Evolutionary conservation across 345 rosid species (phyloP).

Genomic region (Dipteronia sinensis): DNA sequence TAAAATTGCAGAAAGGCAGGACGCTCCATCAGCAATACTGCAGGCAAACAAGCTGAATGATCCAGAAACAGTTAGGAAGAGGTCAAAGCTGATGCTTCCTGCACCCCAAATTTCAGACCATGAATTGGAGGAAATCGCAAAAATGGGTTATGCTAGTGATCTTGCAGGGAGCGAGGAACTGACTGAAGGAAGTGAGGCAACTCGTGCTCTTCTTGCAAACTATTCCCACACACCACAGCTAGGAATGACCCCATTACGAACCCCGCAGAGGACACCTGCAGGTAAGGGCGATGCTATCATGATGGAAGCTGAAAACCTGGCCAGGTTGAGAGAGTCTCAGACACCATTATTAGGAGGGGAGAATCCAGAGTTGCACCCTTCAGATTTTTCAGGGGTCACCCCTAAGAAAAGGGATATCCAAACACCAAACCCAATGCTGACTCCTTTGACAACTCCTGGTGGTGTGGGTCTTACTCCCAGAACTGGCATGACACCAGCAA

Average conservation of each 20-base stretch:
- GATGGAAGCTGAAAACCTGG: slow-evolving; percentile 99
- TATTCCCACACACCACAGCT: slow-evolving; percentile 83
- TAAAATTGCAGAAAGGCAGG: slow-evolving; percentile 92
- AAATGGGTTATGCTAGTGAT: slow-evolving; percentile 98
- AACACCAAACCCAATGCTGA: slow-evolving; percentile 90
- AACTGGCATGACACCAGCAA: slow-evolving; percentile 89
- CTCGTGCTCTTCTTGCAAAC: slow-evolving; percentile 92
- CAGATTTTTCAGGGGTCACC: slow-evolving; percentile 98
- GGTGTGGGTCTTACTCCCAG: slow-evolving; percentile 79
- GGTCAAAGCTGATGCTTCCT: slow-evolving; percentile 97
- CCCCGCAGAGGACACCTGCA: slow-evolving; percentile 96
- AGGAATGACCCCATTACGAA: slow-evolving; percentile 88
- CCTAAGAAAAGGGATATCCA: slow-evolving; percentile 85
- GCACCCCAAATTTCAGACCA: slow-evolving; percentile 96
- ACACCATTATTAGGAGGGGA: slow-evolving; percentile 97
- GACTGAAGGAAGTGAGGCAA: slow-evolving; percentile 87
- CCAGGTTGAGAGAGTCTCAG: slow-evolving; percentile 95
- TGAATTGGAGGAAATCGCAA: slow-evolving; percentile 95
- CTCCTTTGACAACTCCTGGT: slow-evolving; percentile 95
- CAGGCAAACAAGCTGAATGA: slow-evolving; percentile 99
- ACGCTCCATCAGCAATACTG: slow-evolving; percentile 89
- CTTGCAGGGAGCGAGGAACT: slow-evolving; percentile 86
- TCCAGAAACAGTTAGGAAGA: slow-evolving; percentile 92
- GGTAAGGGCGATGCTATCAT: slow-evolving; percentile 96
- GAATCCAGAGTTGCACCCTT: slow-evolving; percentile 98